Evolutionary conservation across 495 filamentous ascomycete genomes (phyloP).

Genomic region (Chaetomidium leptoderma): DNA sequence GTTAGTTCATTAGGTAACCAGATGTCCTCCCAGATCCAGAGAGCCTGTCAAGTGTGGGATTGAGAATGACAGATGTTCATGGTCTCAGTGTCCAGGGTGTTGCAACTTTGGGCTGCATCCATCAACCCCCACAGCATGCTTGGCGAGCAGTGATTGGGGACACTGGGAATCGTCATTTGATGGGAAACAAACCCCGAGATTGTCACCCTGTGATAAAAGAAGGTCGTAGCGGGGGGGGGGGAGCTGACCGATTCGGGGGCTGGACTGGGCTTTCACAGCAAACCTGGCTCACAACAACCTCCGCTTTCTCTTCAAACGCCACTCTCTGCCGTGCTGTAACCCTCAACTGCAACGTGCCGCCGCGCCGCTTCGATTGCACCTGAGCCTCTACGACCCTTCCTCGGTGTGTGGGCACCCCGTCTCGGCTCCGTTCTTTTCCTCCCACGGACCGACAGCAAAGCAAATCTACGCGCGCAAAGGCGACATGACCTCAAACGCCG

Average conservation of each 20-base stretch:
- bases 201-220: conserved; percentile 1
- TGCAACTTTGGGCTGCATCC: neutral
- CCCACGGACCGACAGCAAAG: neutral
- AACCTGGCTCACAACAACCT: neutral
- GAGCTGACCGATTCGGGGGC: conserved; percentile 3
- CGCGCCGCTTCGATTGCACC: neutral
- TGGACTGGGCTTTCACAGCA: neutral
- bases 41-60: conserved; percentile 1
- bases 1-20: conserved; percentile 1
- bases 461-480: neutral
- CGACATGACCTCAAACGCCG: conserved; percentile 13
- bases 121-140: neutral
- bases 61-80: neutral
- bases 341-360: conserved; percentile 4
- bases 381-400: neutral
- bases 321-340: neutral
- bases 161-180: conserved; percentile 9
- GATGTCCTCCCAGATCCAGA: neutral
- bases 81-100: neutral
- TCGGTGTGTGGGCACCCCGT: neutral
- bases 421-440: conserved; percentile 1
- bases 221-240: neutral
- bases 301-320: conserved; percentile 6
- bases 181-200: conserved; percentile 3
- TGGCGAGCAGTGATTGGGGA: conserved; percentile 2